Evolutionary conservation across 345 rosid genomes (phyloP), one percentile per base, ranked within the genome.

Genomic region (Heritiera fomes): DNA sequence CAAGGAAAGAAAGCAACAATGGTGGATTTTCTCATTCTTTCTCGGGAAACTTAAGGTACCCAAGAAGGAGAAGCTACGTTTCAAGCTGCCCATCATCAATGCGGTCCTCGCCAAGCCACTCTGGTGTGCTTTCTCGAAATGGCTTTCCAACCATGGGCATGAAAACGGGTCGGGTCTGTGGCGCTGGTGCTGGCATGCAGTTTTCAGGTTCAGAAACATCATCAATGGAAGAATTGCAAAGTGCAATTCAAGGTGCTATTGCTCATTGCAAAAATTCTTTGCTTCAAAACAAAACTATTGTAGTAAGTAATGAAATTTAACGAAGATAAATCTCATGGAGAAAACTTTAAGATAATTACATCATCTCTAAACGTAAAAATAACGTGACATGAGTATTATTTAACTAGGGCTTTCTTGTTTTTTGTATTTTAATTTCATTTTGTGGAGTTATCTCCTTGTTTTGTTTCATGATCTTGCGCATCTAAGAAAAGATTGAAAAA

Each of bases 221-320:
- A 34, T 88, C 98, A 1, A 90, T 90, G 98, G 98, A 93, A 77
- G 98, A 95, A 82, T 79, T 95, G 75, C 98, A 93, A 80, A 88
- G 91, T 71, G 98, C 98, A 38, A 93, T 93, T 59, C 97, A 95
- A 86, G 96, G 99, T 70, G 99, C 99, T 55, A 93, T 92, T 50
- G 88, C 92, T 71, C 97, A 91, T 76, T 92, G 97, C 89, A 92
- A 92, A 85, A 92, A 92, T 85, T 92, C 97, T 18, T 80, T 91
- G 94, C 43, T 85, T 50, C 87, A 85, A 75, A 87, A 81, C 84
- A 87, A 83, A 71, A 80, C 82, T 75, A 78, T 40, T n/a, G 46
- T 83, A 86, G 84, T 82, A 74, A 86, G 87, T 89, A 90, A 83
- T 12, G 86, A 82, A 84, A 75, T 82, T 79, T 85, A 61, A 82